Evolutionary conservation across 768 basidiomycete genomes (phyloP).

Genomic region (Tylopilus sp.): DNA sequence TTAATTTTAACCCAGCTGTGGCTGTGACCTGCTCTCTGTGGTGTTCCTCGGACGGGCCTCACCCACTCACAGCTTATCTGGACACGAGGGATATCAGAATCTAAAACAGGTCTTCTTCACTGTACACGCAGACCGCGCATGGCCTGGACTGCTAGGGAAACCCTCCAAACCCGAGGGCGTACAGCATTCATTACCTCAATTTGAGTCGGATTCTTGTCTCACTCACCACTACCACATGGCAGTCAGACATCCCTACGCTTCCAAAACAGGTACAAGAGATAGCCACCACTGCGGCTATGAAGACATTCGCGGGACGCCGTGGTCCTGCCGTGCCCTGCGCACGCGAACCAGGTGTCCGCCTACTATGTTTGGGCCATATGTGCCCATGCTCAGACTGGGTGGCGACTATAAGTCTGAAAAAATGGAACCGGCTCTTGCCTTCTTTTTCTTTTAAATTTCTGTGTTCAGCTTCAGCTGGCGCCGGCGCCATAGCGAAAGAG

Average conservation of each 20-base stretch:
- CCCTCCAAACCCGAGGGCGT: conserved; percentile 9
- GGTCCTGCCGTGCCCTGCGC: conserved; percentile 21
- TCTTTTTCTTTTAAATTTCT: conserved; percentile 7
- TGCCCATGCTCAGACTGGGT: conserved; percentile 16
- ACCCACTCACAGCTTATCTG: background rate
- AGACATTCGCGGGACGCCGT: conserved; percentile 1
- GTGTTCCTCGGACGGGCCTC: too few relatives aligned
- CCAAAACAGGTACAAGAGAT: conserved; percentile 4
- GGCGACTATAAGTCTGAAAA: conserved; percentile 25
- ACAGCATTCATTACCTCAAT: conserved; percentile 23
- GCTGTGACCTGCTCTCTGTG: too few relatives aligned
- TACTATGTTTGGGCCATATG: conserved; percentile 19
- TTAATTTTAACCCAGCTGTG: too few relatives aligned
- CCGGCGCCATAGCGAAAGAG: conserved; percentile 13
- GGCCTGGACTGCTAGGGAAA: conserved; percentile 2
- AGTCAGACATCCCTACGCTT: background rate
- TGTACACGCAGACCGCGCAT: conserved; percentile 17
- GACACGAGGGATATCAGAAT: background rate
- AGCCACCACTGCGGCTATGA: conserved; percentile 1
- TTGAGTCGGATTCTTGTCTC: background rate
- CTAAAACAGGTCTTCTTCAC: background rate
- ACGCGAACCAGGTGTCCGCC: conserved; percentile 16
- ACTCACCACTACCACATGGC: conserved; percentile 15
- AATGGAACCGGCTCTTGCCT: background rate
- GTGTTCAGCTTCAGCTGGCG: conserved; percentile 6